Evolutionary conservation across 164 flowering plant species (phyloP), one percentile per base, ranked within the genome.

Genomic region (Stephania japonica): DNA sequence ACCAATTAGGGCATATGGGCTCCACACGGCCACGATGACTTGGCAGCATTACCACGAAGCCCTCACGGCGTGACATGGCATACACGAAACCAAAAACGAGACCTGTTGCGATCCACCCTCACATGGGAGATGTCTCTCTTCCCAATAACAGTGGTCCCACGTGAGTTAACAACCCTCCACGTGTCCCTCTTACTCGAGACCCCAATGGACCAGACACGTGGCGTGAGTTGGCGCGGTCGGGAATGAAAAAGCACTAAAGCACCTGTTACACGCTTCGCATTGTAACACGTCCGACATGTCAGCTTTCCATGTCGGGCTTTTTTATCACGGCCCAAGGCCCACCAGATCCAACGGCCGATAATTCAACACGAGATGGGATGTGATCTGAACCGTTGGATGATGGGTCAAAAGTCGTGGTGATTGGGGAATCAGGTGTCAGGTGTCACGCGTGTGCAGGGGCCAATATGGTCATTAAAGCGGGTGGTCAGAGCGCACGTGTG

Each of bases 251-350:
- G 62, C 69, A 65, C 19, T 64, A 64, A 72, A 65, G 32, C 38
- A 32, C 38, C 38, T 32, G 1, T 32, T 32, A 32, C 38, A n/a
- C 11, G 62, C 26, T 47, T 73, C 47, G 10, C 25, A 18, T 65
- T 8, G 16, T 9, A 21, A 10, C 69, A 67, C 75, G 24, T 65
- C 75, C 65, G 75, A 73, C 75, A 73, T 66, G 43, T 66, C 65
- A 73, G 65, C 65, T 66, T 50, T 73, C 41, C 13, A 13, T 73
- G 75, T 73, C 73, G 49, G 75, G 19, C 64, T 73, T 73, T 73
- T 19, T 64, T 25, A 7, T 32, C 38, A 61, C 61, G 43, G 23
- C 75, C 24, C 23, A 3, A 1, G 32, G 63, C 75, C 12, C 49
- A 27, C 6, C 69, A 19, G 27, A 43, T 49, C 32, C 23, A 41